Evolutionary conservation across 2,329 filamentous ascomycete species (phyloP), one percentile per base, ranked within the genome.

Genomic region (Blumeria hordei): DNA sequence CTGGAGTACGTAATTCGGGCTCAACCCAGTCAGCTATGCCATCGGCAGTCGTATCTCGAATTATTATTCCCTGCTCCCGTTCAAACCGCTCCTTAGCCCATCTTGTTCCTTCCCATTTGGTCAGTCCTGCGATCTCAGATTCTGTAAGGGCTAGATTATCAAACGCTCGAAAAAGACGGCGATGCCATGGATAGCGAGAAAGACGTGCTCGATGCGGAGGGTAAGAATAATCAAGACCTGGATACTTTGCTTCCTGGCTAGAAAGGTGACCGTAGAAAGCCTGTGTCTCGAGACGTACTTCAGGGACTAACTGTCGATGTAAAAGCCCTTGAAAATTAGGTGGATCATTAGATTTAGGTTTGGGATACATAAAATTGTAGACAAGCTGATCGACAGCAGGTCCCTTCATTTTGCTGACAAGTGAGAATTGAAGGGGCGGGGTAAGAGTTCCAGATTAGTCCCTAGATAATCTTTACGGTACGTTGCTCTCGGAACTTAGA

Each of bases 1-100:
- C 47, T 6, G 61, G 45, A n/a, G 57, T 54, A 33, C 63, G 59
- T 21, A 62, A 51, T 64, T 70, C 67, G 11, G 70, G 72, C 55
- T 75, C 71, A 21, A 78, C 70, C 74, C 75, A 87, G 57, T 76
- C 73, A 3, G 71, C 69, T 56, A 88, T 80, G 28, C 76, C 80
- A 61, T 85, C 80, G 54, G 75, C 76, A 1, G 83, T 81, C 6
- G 84, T 87, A 64, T 90, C 85, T 51, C 70, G 68, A 58, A 90
- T 86, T 34, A 68, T 69, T 57, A 83, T 74, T 36, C 79, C 79
- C 62, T 87, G 81, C 63, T 88, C 84, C 56, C 75, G 74, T 70
- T 90, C 84, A 64, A 80, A 90, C 55, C 83, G 77, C 64, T 88
- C 82, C 64, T 87, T 81, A 58, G 85, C 85, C 84, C 84, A 88